Evolutionary conservation across 2,329 filamentous ascomycete genomes (phyloP).

Genomic region (Exophiala calicioides): DNA sequence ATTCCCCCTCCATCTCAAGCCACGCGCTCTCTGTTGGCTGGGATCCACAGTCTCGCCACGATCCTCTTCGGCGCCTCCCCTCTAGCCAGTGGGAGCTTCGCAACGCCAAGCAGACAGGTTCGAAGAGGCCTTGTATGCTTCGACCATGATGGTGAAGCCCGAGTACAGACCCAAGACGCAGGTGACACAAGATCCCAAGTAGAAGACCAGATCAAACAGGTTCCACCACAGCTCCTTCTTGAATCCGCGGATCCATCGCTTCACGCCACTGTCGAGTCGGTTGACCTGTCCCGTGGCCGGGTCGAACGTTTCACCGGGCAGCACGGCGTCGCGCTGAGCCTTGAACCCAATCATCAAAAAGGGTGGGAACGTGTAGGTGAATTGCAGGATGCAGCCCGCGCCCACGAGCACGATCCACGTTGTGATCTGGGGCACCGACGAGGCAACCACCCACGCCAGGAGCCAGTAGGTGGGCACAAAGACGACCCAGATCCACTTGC

Average conservation of each 20-base stretch:
- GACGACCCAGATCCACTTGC: slow-evolving; percentile 26
- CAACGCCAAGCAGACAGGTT: slow-evolving; percentile 24
- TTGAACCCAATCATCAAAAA: slow-evolving; percentile 35
- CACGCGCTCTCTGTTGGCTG: not conserved
- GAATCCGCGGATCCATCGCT: slow-evolving; percentile 31
- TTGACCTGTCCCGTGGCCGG: slow-evolving; percentile 28
- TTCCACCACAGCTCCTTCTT: slow-evolving; percentile 33
- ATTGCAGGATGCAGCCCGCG: slow-evolving; percentile 48
- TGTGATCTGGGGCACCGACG: slow-evolving; percentile 47
- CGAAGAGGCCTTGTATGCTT: slow-evolving; percentile 30
- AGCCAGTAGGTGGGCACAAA: slow-evolving; percentile 48
- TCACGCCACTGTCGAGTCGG: slow-evolving; percentile 16
- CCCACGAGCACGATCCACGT: slow-evolving; percentile 43
- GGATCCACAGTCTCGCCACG: not conserved
- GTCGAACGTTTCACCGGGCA: slow-evolving; percentile 30
- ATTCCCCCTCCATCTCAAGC: not conserved
- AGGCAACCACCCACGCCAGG: slow-evolving; percentile 46
- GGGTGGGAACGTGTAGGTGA: slow-evolving; percentile 51
- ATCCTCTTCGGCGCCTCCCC: not conserved
- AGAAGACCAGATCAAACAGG: slow-evolving; percentile 33
- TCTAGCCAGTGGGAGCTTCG: slow-evolving; percentile 19
- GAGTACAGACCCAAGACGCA: slow-evolving; percentile 33
- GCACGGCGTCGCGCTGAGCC: slow-evolving; percentile 34
- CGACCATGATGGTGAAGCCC: slow-evolving; percentile 32
- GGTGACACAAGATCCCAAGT: slow-evolving; percentile 31